phyloP scores from a whole-genome alignment of 768 basidiomycete species.

The Omphalotus guepiniiformis region DNA sequence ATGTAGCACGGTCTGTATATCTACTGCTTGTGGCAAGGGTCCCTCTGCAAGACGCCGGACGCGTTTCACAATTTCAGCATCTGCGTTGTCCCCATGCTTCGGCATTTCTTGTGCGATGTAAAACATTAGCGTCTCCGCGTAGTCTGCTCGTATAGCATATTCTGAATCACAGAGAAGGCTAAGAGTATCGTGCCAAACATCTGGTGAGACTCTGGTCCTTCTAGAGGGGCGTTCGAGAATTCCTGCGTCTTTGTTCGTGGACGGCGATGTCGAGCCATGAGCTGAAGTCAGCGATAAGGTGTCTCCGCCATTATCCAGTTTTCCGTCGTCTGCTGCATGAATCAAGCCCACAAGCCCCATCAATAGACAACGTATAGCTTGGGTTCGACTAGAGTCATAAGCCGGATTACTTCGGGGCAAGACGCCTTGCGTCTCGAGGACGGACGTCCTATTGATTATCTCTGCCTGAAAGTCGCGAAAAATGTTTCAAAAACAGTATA shows the following conservation, averaged over 20 bases:
- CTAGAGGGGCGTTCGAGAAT: conserved; percentile 40
- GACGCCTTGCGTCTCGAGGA: conserved; percentile 64
- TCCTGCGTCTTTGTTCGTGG: conserved; percentile 23
- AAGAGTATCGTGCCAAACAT: conserved; percentile 89
- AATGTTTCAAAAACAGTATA: neutral
- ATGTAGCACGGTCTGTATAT: conserved; percentile 45
- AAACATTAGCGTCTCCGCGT: conserved; percentile 65
- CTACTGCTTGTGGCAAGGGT: conserved; percentile 41
- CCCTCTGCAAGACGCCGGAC: conserved; percentile 43
- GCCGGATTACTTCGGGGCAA: conserved; percentile 31
- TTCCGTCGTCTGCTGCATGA: conserved; percentile 51
- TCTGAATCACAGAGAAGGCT: conserved; percentile 79
- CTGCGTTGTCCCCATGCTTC: conserved; percentile 48
- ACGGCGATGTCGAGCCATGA: conserved; percentile 10
- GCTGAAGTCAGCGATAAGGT: neutral
- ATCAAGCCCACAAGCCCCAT: conserved; percentile 70
- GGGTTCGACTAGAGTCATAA: conserved; percentile 40
- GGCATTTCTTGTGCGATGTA: conserved; percentile 78
- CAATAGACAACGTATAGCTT: conserved; percentile 68
- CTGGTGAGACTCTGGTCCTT: conserved; percentile 67
- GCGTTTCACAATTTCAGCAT: conserved; percentile 44
- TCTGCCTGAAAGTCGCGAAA: conserved; percentile 47
- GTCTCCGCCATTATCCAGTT: conserved; percentile 18
- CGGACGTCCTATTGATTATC: conserved; percentile 67
- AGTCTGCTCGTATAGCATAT: conserved; percentile 74